Evolutionary conservation across 1,284 basidiomycete genomes (phyloP), one percentile per base, ranked within the genome.

Genomic region (Heterobasidion annosum): DNA sequence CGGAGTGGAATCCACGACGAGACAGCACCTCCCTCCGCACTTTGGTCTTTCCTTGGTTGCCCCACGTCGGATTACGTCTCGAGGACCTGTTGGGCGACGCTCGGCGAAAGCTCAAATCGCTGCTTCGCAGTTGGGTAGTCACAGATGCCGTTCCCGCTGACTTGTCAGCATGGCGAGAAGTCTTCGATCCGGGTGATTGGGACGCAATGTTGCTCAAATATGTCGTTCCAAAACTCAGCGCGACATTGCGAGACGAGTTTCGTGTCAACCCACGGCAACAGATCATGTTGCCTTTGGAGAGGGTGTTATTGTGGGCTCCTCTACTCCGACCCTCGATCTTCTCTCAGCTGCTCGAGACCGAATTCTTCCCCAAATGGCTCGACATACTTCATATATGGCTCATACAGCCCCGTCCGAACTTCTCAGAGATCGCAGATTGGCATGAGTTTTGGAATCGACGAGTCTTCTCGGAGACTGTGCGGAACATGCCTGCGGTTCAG

Each of bases 341-440:
- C 59, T 78, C 83, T 1, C 88, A 93, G 63, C 70, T 98, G 7
- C 72, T 98, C 58, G 91, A 95, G 66, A 77, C 79, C 8, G 93
- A 93, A 63, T 96, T 99, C 73, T 97, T 98, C 78, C 91, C 92
- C 1, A 94, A 95, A 65, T 99, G 94, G 94, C 77, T 99, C 51
- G 83, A 92, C 46, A 83, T 91, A n/a, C 72, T 99, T 40, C 86
- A 93, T 64, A 70, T 91, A 44, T 98, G 95, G 97, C 83, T 99
- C 52, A 77, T 86, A 10, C 89, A 93, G 66, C 86, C 91, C 0
- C 78, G 73, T 33, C 87, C 86, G 62, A 93, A 85, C 68, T 85
- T 91, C 61, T 91, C 88, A 61, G 93, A 99, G 68, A 91, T 99
- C 3, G 91, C 89, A 1, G 81, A 87, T 58, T 98, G 97, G 96